phyloP scores from a whole-genome alignment of 2,329 filamentous ascomycete species.

The Mycogone perniciosa region DNA sequence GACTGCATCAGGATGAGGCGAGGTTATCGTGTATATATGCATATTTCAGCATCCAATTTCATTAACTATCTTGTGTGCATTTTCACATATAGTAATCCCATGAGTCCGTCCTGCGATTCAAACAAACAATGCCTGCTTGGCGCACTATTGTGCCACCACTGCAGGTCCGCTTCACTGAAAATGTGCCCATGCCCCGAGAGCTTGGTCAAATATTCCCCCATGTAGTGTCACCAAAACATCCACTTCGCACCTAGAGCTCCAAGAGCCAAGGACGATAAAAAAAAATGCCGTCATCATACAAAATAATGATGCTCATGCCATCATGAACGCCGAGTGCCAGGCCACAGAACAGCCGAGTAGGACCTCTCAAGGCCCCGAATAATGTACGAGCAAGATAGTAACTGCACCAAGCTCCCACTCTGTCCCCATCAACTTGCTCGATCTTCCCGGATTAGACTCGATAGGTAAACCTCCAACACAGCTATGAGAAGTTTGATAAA shows the following conservation, averaged over 20 bases:
- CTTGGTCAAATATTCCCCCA: not conserved
- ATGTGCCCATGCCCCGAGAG: not conserved
- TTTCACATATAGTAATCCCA: not conserved
- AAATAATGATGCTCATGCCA: constrained; percentile 32
- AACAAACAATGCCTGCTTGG: not conserved
- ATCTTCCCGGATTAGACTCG: not conserved
- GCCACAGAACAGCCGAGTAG: not conserved
- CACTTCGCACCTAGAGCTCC: not conserved
- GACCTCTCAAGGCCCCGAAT: not conserved
- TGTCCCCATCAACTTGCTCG: not conserved
- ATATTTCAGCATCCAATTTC: constrained; percentile 1
- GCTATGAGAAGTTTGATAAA: constrained; percentile 9
- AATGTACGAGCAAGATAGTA: not conserved
- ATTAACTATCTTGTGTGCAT: not conserved
- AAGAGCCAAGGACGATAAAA: not conserved
- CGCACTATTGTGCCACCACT: not conserved
- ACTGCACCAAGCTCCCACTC: not conserved
- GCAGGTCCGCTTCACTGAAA: not conserved
- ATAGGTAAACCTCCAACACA: constrained; percentile 1
- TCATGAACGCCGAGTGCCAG: constrained; percentile 16
- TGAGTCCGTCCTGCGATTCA: not conserved
- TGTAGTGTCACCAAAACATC: not conserved
- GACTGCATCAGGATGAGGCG: too few relatives aligned
- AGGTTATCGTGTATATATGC: not conserved
- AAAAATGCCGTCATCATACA: constrained; percentile 20